Percentiles rank a stretch among this genome's conserved stretches.
Evolutionary conservation across 106 monocot genomes (phyloP).

Genomic region (Gastrodia elata): DNA sequence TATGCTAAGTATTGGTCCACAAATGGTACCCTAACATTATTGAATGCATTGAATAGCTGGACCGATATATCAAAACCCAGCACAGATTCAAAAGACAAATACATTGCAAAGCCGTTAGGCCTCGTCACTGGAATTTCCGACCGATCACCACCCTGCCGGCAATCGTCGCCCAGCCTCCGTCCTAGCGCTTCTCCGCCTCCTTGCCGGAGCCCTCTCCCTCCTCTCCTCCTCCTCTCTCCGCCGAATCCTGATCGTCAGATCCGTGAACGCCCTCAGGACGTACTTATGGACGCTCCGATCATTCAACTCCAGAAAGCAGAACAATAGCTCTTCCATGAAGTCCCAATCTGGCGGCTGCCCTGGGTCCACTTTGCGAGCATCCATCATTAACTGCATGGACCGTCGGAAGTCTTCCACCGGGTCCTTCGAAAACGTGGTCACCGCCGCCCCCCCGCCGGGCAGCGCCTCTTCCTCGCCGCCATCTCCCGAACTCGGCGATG

Average conservation of each 20-base stretch:
- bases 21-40: too few species aligned
- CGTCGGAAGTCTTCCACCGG: constrained; percentile 50
- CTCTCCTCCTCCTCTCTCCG: not conserved
- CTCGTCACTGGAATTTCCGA: too few species aligned
- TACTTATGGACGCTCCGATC: constrained; percentile 57
- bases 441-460: constrained; percentile 20
- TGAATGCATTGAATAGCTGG: too few species aligned
- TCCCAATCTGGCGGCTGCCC: constrained; percentile 70
- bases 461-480: not conserved
- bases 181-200: not conserved
- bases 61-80: too few species aligned
- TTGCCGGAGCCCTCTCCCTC: not conserved
- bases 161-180: not conserved
- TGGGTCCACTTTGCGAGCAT: constrained; percentile 11
- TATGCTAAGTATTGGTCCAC: too few species aligned
- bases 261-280: constrained; percentile 61
- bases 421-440: constrained; percentile 49
- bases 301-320: constrained; percentile 78
- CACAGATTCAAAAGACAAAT: too few species aligned
- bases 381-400: constrained; percentile 61
- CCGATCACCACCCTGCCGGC: not conserved
- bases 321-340: constrained; percentile 73
- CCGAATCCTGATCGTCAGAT: constrained; percentile 37
- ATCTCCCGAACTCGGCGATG: not conserved
- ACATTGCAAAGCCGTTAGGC: too few species aligned